Conservation (phyloP, 2,329 filamentous ascomycete species). For the Fusarium haematococcum region DNA sequence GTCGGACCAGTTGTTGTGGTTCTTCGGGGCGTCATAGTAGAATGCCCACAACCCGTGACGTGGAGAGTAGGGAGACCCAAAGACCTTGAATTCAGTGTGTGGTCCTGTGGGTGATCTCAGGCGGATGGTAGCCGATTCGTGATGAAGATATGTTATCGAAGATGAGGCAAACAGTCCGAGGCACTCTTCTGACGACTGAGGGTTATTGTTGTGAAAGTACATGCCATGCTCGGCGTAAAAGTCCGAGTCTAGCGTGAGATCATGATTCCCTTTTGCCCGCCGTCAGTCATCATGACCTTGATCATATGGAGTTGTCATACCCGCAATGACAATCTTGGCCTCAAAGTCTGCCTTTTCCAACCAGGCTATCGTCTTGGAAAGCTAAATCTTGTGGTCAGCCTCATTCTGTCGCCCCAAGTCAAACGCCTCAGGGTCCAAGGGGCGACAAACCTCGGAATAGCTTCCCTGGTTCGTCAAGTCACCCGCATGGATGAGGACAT, state of each 20-base stretch:
- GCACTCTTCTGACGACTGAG: constrained; percentile 66
- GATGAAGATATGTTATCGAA: constrained; percentile 73
- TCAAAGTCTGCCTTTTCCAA: constrained; percentile 76
- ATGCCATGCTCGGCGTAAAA: constrained; percentile 68
- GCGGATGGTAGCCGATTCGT: constrained; percentile 65
- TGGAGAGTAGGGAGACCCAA: constrained; percentile 77
- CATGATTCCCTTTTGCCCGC: constrained; percentile 74
- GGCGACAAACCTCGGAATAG: constrained; percentile 59
- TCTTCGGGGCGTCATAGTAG: constrained; percentile 61
- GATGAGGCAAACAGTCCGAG: constrained; percentile 65
- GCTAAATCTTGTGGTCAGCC: constrained; percentile 44
- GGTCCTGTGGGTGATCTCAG: constrained; percentile 67
- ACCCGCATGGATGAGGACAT: constrained; percentile 81
- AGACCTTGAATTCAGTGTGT: constrained; percentile 72
- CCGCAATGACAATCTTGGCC: constrained; percentile 77
- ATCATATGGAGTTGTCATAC: constrained; percentile 52
- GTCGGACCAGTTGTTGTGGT: constrained; percentile 27
- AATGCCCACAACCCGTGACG: constrained; percentile 73
- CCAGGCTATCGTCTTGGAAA: constrained; percentile 74
- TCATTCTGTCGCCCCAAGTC: not conserved
- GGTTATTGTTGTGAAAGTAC: constrained; percentile 67
- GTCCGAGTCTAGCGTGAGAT: constrained; percentile 74
- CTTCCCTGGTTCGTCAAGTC: constrained; percentile 81
- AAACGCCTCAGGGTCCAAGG: not conserved
- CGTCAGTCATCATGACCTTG: constrained; percentile 14